These are phyloP conservation scores for Circinella umbellata DNA, from an alignment of 371 early-diverging fungal genomes.

Conservation along the genomic window DNA sequence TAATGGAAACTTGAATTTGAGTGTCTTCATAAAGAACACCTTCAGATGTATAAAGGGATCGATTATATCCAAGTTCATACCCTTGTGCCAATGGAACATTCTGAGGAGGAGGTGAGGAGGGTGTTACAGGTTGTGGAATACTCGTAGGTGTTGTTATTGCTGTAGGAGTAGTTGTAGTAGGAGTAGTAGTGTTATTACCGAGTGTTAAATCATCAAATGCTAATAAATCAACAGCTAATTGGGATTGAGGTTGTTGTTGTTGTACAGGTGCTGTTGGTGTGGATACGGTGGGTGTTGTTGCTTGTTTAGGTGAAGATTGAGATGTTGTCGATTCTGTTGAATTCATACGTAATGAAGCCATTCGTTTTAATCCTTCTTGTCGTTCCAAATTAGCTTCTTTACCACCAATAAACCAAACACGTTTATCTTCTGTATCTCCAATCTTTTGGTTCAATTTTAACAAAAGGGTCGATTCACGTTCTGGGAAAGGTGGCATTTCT, in stretches of 20 bases:
- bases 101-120: not conserved
- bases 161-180: not conserved
- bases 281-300: not conserved
- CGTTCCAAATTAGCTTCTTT: slow-evolving; percentile 78
- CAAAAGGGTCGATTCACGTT: slow-evolving; percentile 90
- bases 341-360: slow-evolving; percentile 45
- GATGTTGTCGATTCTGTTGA: slow-evolving; percentile 20
- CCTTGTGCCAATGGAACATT: slow-evolving; percentile 52
- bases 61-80: slow-evolving; percentile 64
- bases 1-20: slow-evolving; percentile 85
- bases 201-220: slow-evolving; percentile 39
- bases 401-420: slow-evolving; percentile 95
- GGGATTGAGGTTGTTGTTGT: not conserved
- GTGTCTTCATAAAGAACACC: slow-evolving; percentile 92
- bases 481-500: slow-evolving; percentile 97
- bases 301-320: slow-evolving; percentile 15
- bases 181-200: not conserved
- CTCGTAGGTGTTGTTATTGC: not conserved
- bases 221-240: slow-evolving; percentile 31
- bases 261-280: slow-evolving; percentile 7
- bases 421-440: slow-evolving; percentile 91
- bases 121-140: too few relatives aligned
- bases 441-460: slow-evolving; percentile 81
- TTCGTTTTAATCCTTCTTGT: slow-evolving; percentile 50
- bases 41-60: slow-evolving; percentile 67